Evolutionary conservation across 2,329 filamentous ascomycete genomes (phyloP).

Genomic region (Aaosphaeria arxii): DNA sequence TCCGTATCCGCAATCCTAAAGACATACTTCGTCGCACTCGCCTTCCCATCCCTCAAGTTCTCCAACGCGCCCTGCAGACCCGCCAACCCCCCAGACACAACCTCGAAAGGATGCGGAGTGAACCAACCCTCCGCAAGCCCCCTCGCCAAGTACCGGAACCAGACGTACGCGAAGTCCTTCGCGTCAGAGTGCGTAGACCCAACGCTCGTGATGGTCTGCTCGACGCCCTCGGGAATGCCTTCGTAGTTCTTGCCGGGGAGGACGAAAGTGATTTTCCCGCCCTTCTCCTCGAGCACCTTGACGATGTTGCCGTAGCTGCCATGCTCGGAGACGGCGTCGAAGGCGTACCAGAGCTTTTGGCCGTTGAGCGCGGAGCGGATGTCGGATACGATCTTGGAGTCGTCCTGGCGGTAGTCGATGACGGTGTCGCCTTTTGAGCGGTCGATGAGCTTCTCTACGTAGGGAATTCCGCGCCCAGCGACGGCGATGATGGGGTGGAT

Average conservation of each 20-base stretch:
- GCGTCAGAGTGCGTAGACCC: slow-evolving; percentile 23
- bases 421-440: slow-evolving; percentile 40
- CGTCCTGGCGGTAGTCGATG: slow-evolving; percentile 55
- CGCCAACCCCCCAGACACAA: slow-evolving; percentile 53
- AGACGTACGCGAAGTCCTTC: slow-evolving; percentile 46
- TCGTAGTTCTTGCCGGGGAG: slow-evolving; percentile 44
- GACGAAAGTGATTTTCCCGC: slow-evolving; percentile 36
- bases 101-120: slow-evolving; percentile 49
- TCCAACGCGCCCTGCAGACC: slow-evolving; percentile 54
- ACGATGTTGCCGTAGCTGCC: slow-evolving; percentile 40
- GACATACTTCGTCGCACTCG: slow-evolving; percentile 64
- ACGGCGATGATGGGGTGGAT: slow-evolving; percentile 44
- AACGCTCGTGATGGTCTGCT: slow-evolving; percentile 38
- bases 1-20: slow-evolving; percentile 53
- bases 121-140: slow-evolving; percentile 53
- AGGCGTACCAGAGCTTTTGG: slow-evolving; percentile 49
- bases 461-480: slow-evolving; percentile 36
- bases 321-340: slow-evolving; percentile 58
- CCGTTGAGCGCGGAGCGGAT: slow-evolving; percentile 46
- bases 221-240: slow-evolving; percentile 39
- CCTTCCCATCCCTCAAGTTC: slow-evolving; percentile 59
- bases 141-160: slow-evolving; percentile 44
- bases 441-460: slow-evolving; percentile 39
- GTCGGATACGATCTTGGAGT: slow-evolving; percentile 48
- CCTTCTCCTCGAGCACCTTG: slow-evolving; percentile 33